Conservation (phyloP, 2,329 filamentous ascomycete genomes). For the Fusarium proliferatum region DNA sequence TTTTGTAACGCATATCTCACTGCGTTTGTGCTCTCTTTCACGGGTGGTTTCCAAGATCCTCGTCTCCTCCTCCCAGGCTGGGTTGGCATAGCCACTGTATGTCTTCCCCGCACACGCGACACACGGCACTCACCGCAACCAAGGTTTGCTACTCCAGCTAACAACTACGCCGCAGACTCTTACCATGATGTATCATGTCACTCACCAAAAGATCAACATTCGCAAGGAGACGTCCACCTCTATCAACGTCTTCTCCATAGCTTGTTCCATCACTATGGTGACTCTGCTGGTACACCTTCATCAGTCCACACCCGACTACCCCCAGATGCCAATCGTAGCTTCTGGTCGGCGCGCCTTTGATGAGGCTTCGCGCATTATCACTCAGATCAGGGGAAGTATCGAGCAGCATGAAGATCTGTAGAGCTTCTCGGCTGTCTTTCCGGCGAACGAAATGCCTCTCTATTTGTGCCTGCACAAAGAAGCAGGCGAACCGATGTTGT, state of each 20-base stretch:
- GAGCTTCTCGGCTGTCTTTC: not conserved
- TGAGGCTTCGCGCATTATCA: slow-evolving; percentile 47
- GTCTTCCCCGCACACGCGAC: slow-evolving; percentile 39
- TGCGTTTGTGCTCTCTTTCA: slow-evolving; percentile 76
- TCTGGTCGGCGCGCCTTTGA: slow-evolving; percentile 51
- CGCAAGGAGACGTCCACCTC: slow-evolving; percentile 82
- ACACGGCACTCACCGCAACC: slow-evolving; percentile 14
- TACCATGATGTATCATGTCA: slow-evolving; percentile 80
- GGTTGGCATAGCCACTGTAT: slow-evolving; percentile 80
- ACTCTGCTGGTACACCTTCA: slow-evolving; percentile 75
- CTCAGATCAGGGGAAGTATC: slow-evolving; percentile 46
- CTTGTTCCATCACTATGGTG: slow-evolving; percentile 81
- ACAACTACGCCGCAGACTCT: slow-evolving; percentile 64
- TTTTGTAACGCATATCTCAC: slow-evolving; percentile 80
- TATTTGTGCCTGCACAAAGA: not conserved
- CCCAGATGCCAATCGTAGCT: slow-evolving; percentile 67
- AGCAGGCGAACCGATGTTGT: not conserved
- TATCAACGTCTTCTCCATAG: slow-evolving; percentile 80
- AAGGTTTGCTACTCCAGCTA: not conserved
- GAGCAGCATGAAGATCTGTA: slow-evolving; percentile 48
- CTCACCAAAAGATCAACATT: slow-evolving; percentile 82
- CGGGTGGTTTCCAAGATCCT: slow-evolving; percentile 76
- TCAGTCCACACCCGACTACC: slow-evolving; percentile 69
- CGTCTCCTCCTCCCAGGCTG: slow-evolving; percentile 79
- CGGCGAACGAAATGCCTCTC: not conserved